Conservation (phyloP, 2,329 filamentous ascomycete genomes). For the Xylariaceae sp. region DNA sequence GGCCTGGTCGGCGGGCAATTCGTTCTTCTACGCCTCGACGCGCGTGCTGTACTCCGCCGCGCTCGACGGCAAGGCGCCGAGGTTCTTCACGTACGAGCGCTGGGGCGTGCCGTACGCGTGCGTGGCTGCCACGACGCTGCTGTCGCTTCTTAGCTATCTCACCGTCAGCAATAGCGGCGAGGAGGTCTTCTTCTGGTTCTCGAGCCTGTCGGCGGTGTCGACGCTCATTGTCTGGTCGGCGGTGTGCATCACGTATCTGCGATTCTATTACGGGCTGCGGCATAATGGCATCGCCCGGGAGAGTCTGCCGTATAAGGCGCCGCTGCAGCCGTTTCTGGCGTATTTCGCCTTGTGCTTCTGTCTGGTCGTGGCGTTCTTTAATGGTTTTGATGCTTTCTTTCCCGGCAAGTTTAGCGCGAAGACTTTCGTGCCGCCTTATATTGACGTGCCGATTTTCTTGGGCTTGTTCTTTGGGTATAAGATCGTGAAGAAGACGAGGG, state of each 20-base stretch:
- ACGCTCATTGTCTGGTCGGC: slow-evolving; percentile 73
- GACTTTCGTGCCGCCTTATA: slow-evolving; percentile 71
- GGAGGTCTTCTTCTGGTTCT: slow-evolving; percentile 50
- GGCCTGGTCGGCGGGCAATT: slow-evolving; percentile 45
- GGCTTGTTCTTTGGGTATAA: slow-evolving; percentile 72
- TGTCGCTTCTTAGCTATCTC: slow-evolving; percentile 70
- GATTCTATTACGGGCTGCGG: slow-evolving; percentile 70
- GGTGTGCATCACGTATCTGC: slow-evolving; percentile 72
- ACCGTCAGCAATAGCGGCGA: slow-evolving; percentile 61
- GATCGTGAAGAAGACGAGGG: slow-evolving; percentile 64
- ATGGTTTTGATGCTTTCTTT: slow-evolving; percentile 76
- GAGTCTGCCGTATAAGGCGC: slow-evolving; percentile 69
- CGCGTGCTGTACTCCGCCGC: slow-evolving; percentile 49
- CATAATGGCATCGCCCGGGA: slow-evolving; percentile 70
- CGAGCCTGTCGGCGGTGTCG: slow-evolving; percentile 68
- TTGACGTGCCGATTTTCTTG: slow-evolving; percentile 73
- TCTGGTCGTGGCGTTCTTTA: slow-evolving; percentile 71
- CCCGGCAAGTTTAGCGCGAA: slow-evolving; percentile 54
- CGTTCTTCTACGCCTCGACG: slow-evolving; percentile 45
- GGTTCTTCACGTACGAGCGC: slow-evolving; percentile 56
- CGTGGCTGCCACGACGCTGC: slow-evolving; percentile 64
- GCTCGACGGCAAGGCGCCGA: slow-evolving; percentile 61
- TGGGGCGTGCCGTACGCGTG: slow-evolving; percentile 65
- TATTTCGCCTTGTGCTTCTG: slow-evolving; percentile 68
- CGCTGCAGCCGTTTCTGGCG: slow-evolving; percentile 72